These are phyloP conservation scores for Podospora didyma DNA, from an alignment of 495 filamentous ascomycete species.

Conservation along the genomic window DNA sequence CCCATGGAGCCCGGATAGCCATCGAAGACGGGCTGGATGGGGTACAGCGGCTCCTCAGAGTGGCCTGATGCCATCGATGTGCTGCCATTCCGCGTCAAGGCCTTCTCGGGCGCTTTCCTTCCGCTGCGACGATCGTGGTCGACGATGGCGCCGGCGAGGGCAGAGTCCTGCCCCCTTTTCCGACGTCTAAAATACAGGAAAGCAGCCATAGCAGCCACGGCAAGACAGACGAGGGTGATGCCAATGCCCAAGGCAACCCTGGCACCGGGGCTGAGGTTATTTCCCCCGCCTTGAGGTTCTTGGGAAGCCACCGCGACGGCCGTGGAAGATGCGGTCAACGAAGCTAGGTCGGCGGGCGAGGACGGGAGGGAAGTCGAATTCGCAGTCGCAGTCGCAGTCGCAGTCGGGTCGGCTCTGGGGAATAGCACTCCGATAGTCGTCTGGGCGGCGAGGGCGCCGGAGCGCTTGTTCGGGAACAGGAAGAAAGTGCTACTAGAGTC, in stretches of 20 bases:
- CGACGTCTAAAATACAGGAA: conserved; percentile 27
- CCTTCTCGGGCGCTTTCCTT: conserved; percentile 18
- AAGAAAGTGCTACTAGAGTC: conserved; percentile 13
- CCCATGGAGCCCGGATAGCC: conserved; percentile 31
- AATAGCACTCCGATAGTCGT: conserved; percentile 9
- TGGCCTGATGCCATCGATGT: conserved; percentile 19
- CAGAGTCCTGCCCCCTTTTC: conserved; percentile 11
- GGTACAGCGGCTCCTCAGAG: conserved; percentile 25
- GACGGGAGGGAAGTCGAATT: neutral
- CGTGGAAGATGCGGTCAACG: conserved; percentile 1
- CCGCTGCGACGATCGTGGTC: conserved; percentile 20
- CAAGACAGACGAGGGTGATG: conserved; percentile 16
- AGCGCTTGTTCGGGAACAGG: conserved; percentile 3
- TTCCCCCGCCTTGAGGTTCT: conserved; percentile 3
- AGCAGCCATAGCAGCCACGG: conserved; percentile 24
- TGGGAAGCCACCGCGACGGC: conserved; percentile 7
- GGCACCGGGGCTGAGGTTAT: conserved; percentile 22
- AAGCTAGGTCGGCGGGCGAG: neutral
- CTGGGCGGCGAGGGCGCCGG: neutral
- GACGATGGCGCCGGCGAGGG: conserved; percentile 15
- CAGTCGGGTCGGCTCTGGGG: neutral
- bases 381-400: neutral
- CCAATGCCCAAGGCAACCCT: conserved; percentile 24
- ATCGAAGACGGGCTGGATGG: conserved; percentile 28
- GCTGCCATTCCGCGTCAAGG: conserved; percentile 5